phyloP scores from a whole-genome alignment of 345 rosid genomes.

The Boechera stricta region DNA sequence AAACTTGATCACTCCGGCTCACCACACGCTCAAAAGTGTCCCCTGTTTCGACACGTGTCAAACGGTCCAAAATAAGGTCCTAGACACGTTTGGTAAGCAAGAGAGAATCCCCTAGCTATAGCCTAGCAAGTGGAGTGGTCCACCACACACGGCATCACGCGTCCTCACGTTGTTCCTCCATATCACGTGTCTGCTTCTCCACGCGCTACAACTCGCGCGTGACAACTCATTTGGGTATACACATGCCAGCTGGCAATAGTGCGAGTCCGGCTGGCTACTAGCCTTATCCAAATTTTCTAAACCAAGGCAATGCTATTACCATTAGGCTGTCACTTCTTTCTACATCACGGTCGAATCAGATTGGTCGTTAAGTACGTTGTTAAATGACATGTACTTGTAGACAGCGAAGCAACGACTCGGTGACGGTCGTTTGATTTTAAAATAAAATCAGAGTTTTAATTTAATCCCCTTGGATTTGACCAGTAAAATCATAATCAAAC shows the following conservation, averaged over 20 bases:
- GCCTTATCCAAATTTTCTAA: conserved; percentile 48
- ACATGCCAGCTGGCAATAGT: conserved; percentile 46
- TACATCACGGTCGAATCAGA: conserved; percentile 30
- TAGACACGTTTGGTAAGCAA: conserved; percentile 38
- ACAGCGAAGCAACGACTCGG: conserved; percentile 40
- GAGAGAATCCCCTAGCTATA: neutral
- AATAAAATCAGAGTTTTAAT: neutral
- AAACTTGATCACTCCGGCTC: conserved; percentile 17
- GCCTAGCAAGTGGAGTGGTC: conserved; percentile 1
- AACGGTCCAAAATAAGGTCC: conserved; percentile 26
- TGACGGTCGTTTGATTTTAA: conserved; percentile 32
- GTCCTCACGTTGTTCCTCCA: conserved; percentile 38
- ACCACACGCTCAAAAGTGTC: conserved; percentile 21
- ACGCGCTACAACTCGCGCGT: conserved; percentile 29
- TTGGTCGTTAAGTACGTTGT: conserved; percentile 32
- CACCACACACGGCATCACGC: conserved; percentile 40
- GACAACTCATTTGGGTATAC: neutral
- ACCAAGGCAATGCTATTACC: conserved; percentile 1
- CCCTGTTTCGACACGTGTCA: conserved; percentile 45
- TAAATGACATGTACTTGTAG: conserved; percentile 23
- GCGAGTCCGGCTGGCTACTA: conserved; percentile 42
- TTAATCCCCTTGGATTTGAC: conserved; percentile 36
- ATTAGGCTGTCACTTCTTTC: conserved; percentile 28
- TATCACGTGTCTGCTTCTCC: conserved; percentile 37
- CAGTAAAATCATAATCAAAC: conserved; percentile 13